Evolutionary conservation across 176 grass and related monocot genomes (phyloP).

Genomic region (Phragmites australis): DNA sequence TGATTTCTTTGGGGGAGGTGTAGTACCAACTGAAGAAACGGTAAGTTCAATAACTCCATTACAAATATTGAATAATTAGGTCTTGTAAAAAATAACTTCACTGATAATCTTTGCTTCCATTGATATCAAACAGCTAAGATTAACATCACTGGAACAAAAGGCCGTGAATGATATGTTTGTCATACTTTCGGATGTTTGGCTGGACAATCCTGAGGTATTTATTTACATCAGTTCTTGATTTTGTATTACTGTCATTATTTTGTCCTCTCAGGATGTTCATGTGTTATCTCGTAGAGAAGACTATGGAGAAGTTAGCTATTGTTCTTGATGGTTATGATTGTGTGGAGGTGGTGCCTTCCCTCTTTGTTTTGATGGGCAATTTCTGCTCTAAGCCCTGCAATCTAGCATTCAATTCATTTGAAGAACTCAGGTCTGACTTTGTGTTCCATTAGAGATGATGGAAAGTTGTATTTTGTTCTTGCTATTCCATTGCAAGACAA

Average conservation of each 20-base stretch:
- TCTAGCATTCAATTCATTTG: conserved; percentile 82
- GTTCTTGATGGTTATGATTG: conserved; percentile 91
- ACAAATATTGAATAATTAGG: not conserved
- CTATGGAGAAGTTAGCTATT: conserved; percentile 80
- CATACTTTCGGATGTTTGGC: conserved; percentile 90
- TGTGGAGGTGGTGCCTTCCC: conserved; percentile 83
- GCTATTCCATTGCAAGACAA: conserved; percentile 17
- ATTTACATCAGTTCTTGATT: conserved; percentile 36
- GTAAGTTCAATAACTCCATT: conserved; percentile 43
- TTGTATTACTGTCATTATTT: conserved; percentile 6
- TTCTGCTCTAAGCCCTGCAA: conserved; percentile 89
- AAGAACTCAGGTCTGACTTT: conserved; percentile 70
- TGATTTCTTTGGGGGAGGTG: conserved; percentile 93
- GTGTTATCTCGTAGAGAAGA: conserved; percentile 73
- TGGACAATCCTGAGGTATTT: conserved; percentile 88
- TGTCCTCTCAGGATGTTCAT: conserved; percentile 31
- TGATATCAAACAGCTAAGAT: conserved; percentile 60
- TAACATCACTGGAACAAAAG: conserved; percentile 77
- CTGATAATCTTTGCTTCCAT: conserved; percentile 35
- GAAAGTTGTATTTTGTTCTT: not conserved
- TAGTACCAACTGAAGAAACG: conserved; percentile 79
- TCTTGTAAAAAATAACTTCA: not conserved
- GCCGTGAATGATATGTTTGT: conserved; percentile 97
- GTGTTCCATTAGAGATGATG: not conserved
- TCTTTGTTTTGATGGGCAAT: conserved; percentile 97